phyloP scores from a whole-genome alignment of 768 basidiomycete genomes.

The Mycena chlorophos region DNA sequence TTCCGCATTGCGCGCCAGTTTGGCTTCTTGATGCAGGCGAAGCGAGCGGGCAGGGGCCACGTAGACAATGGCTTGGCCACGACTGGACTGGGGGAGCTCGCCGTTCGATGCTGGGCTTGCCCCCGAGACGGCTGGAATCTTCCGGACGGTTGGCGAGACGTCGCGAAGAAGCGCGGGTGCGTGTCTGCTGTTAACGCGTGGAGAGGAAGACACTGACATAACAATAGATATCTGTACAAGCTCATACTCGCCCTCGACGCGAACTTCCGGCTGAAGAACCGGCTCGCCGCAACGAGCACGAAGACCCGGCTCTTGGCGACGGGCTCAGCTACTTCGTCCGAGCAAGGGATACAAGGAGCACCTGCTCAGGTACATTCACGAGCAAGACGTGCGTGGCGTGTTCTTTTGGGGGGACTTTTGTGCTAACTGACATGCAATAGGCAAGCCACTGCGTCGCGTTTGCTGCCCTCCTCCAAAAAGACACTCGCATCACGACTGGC shows the following conservation, averaged over 20 bases:
- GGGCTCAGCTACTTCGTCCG: not conserved
- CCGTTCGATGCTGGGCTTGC: conserved; percentile 13
- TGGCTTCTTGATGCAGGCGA: not conserved
- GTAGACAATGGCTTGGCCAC: not conserved
- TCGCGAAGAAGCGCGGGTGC: too few relatives aligned
- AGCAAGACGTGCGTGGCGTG: not conserved
- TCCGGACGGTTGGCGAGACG: conserved; percentile 3
- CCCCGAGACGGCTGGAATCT: conserved; percentile 4
- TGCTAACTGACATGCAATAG: not conserved
- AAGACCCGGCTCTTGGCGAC: not conserved
- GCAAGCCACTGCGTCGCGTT: not conserved
- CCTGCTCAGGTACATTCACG: not conserved
- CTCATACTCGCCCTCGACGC: conserved; percentile 7
- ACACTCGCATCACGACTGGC: not conserved
- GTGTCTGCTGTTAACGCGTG: too few relatives aligned
- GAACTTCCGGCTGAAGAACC: conserved; percentile 4
- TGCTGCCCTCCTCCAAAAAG: not conserved
- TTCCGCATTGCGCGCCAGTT: conserved; percentile 6
- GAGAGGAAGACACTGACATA: too few relatives aligned
- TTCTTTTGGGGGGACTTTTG: not conserved
- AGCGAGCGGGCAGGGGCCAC: conserved; percentile 3
- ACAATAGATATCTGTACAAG: conserved; percentile 10
- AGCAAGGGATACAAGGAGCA: not conserved
- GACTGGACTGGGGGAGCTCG: not conserved
- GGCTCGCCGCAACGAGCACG: not conserved